phyloP scores from a whole-genome alignment of 345 rosid genomes.

The Ceriops tagal region DNA sequence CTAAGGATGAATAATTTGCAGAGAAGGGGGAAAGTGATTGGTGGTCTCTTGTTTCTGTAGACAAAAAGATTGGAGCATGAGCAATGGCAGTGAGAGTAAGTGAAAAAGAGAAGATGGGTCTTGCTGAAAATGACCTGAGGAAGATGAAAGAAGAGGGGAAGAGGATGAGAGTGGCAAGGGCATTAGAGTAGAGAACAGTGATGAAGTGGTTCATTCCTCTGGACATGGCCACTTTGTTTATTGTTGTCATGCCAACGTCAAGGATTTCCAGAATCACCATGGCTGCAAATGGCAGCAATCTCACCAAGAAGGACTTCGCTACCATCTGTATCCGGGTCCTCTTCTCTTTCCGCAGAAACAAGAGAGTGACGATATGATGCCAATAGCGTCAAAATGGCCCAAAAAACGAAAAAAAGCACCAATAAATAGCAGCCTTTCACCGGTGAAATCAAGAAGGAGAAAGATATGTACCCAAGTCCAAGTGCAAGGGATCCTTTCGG shows the following conservation, averaged over 20 bases:
- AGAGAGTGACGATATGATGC: not conserved
- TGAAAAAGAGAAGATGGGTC: not conserved
- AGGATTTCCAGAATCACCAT: slow-evolving; percentile 37
- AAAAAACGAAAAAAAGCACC: too few relatives aligned
- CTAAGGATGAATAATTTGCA: slow-evolving; percentile 46
- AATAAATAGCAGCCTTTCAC: too few relatives aligned
- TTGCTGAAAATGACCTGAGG: slow-evolving; percentile 18
- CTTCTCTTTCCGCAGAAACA: not conserved
- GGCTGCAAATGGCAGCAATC: slow-evolving; percentile 38
- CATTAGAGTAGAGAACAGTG: slow-evolving; percentile 42
- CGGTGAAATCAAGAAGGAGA: too few relatives aligned
- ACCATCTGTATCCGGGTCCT: slow-evolving; percentile 12
- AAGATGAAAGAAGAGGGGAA: slow-evolving; percentile 30
- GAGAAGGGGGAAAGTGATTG: slow-evolving; percentile 36
- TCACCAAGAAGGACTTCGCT: slow-evolving; percentile 12
- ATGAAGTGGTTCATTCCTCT: slow-evolving; percentile 42
- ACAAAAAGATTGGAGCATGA: not conserved
- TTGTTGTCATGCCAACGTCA: slow-evolving; percentile 42
- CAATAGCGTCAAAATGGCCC: too few relatives aligned
- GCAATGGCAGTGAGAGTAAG: not conserved
- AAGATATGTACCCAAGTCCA: too few relatives aligned
- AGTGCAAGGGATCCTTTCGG: too few relatives aligned
- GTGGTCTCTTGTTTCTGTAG: slow-evolving; percentile 37
- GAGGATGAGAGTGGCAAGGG: slow-evolving; percentile 36
- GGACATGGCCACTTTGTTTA: slow-evolving; percentile 54